These are phyloP conservation scores for Fusarium albosuccineum DNA, from an alignment of 2,329 filamentous ascomycete species.

Conservation along the genomic window DNA sequence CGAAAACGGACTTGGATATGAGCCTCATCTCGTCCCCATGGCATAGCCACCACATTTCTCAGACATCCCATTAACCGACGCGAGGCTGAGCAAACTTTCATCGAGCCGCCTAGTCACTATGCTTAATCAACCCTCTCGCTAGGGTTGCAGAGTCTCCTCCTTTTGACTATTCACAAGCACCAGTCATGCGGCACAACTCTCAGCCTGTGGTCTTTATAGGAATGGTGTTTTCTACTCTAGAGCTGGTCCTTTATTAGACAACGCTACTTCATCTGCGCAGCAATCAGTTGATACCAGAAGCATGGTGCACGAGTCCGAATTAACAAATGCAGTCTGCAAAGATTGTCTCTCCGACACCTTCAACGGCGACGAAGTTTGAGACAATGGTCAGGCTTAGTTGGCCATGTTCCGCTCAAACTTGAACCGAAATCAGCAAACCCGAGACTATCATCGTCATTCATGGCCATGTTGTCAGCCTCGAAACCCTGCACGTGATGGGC, in stretches of 20 bases:
- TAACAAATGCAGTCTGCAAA: background rate
- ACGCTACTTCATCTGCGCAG: constrained; percentile 24
- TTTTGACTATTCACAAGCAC: constrained; percentile 24
- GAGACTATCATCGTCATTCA: constrained; percentile 7
- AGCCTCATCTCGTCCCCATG: constrained; percentile 27
- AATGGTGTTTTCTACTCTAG: constrained; percentile 14
- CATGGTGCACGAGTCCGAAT: constrained; percentile 11
- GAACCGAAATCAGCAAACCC: background rate
- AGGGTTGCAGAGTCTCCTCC: constrained; percentile 17
- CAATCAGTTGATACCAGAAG: constrained; percentile 5
- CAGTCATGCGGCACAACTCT: constrained; percentile 23
- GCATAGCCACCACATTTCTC: constrained; percentile 14
- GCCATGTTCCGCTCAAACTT: background rate
- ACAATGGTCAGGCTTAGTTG: background rate
- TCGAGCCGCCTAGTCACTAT: constrained; percentile 21
- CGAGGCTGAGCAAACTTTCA: constrained; percentile 24
- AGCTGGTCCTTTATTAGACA: constrained; percentile 18
- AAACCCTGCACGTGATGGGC: constrained; percentile 26
- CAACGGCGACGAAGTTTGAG: background rate
- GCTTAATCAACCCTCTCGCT: constrained; percentile 17
- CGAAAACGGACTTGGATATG: constrained; percentile 5
- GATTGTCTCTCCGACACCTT: background rate
- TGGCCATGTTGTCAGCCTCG: constrained; percentile 11
- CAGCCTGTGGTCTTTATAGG: constrained; percentile 10
- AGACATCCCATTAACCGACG: constrained; percentile 16